Base-by-base conservation (phyloP, 257 asterid genomes). In the Scutellaria baicalensis region DNA sequence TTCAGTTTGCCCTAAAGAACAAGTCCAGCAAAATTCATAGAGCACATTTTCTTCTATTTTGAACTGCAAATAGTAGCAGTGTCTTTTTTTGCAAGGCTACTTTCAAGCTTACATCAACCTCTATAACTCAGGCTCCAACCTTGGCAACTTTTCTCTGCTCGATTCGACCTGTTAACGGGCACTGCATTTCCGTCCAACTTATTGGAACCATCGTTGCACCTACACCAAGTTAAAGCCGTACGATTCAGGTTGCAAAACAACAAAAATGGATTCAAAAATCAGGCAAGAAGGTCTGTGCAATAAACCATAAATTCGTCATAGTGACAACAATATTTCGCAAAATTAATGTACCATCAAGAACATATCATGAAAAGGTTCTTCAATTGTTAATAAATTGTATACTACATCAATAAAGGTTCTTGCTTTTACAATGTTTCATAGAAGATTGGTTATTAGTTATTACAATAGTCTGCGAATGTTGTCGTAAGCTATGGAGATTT, bases 111-210 rank as follows among this genome's bases (percentile, higher is more conserved):
- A 31, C 10, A 10, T 38, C 59, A 1, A 8, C 51, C n/a, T 33
- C 16, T 6, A 27, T 17, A 40, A 52, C 33, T 77, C 76, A 87
- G 43, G 82, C 82, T 77, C 83, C 93, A 76, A 77, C 77, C 81
- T 88, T 88, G 56, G 95, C 96, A 64, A 93, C 98, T 82, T 93
- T 93, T 74, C 98, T 89, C 72, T 9, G 89, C 86, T 91, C 97
- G 47, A 84, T 62, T 80, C 89, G 97, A 70, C 93, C 96, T 6
- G 97, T 91, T 55, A 69, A 60, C 12, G 97, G 99, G 74, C 99
- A 93, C 81, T 86, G 96, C 96, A 91, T 91, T 82, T 93, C 96
- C 11, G 96, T 93, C 99, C 97, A 93, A 75, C 96, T 89, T 62
- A 89, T 82, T 6, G 97, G 96, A 68, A 91, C 91, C 99, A 93